A percentile compares a stretch with the other conserved stretches of the same genome.
Evolutionary conservation across 495 filamentous ascomycete genomes (phyloP).

Genomic region (Entonaema liquescens): DNA sequence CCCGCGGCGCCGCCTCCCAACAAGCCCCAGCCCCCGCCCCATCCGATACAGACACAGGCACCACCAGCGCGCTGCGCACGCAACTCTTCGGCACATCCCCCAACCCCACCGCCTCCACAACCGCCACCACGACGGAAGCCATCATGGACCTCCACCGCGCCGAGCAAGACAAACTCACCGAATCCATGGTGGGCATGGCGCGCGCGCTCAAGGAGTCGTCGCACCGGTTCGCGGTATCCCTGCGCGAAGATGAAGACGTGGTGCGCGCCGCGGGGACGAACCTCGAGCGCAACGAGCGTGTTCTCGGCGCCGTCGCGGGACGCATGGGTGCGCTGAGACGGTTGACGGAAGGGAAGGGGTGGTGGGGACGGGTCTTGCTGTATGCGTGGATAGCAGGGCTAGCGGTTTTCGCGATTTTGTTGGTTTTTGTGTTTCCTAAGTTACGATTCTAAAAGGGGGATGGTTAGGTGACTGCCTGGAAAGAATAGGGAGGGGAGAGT

Average conservation of each 20-base stretch:
- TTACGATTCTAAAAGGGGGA: conserved; percentile 69
- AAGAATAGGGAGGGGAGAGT: not conserved
- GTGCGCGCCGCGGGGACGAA: conserved; percentile 74
- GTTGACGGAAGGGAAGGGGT: conserved; percentile 86
- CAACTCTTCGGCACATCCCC: conserved; percentile 50
- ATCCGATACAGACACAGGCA: conserved; percentile 25
- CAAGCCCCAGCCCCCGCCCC: conserved; percentile 20
- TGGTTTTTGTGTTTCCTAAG: conserved; percentile 87
- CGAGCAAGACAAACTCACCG: conserved; percentile 87
- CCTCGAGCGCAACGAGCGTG: conserved; percentile 75
- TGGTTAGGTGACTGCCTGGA: not conserved
- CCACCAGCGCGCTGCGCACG: conserved; percentile 44
- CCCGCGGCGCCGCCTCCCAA: conserved; percentile 36
- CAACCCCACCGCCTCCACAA: conserved; percentile 20
- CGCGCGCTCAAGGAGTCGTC: conserved; percentile 78
- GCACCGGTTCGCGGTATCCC: conserved; percentile 69
- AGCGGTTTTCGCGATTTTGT: conserved; percentile 74
- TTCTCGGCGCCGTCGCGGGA: conserved; percentile 76
- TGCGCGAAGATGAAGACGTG: conserved; percentile 76
- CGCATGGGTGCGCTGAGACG: conserved; percentile 76
- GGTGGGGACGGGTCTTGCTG: conserved; percentile 84
- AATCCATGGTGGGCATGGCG: conserved; percentile 80
- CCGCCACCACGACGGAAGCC: conserved; percentile 63
- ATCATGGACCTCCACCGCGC: conserved; percentile 75
- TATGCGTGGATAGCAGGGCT: conserved; percentile 84